These are phyloP conservation scores for Scedosporium aurantiacum DNA, from an alignment of 2,329 filamentous ascomycete species.

Conservation along the genomic window DNA sequence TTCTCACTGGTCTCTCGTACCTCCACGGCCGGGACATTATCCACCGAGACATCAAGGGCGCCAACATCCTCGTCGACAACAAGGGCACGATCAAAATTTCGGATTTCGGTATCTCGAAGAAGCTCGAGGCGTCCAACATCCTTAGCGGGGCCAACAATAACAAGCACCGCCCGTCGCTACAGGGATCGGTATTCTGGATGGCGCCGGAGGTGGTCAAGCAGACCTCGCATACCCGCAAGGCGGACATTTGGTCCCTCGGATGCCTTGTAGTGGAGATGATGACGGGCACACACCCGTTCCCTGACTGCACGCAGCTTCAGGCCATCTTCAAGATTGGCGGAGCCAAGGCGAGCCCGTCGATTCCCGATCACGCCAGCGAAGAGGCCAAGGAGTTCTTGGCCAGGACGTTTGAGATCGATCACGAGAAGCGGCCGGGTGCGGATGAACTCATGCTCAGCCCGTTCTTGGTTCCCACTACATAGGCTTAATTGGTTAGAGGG, in stretches of 20 bases:
- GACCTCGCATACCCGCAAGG: slow-evolving; percentile 94
- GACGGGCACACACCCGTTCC: slow-evolving; percentile 91
- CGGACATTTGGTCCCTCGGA: slow-evolving; percentile 95
- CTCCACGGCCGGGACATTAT: slow-evolving; percentile 93
- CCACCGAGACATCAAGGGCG: slow-evolving; percentile 96
- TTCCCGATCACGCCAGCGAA: slow-evolving; percentile 74
- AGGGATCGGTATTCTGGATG: slow-evolving; percentile 99
- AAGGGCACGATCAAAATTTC: slow-evolving; percentile 99
- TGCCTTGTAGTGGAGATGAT: slow-evolving; percentile 99
- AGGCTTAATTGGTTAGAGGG: slow-evolving; percentile 9
- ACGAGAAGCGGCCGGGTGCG: slow-evolving; percentile 81
- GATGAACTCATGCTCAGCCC: slow-evolving; percentile 78
- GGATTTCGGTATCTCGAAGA: slow-evolving; percentile 97
- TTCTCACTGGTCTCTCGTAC: slow-evolving; percentile 83
- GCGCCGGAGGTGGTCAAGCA: slow-evolving; percentile 97
- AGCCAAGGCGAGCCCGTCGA: slow-evolving; percentile 73
- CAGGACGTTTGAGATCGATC: slow-evolving; percentile 91
- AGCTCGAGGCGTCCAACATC: slow-evolving; percentile 83
- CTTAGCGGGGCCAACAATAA: slow-evolving; percentile 58
- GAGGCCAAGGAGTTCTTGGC: slow-evolving; percentile 76
- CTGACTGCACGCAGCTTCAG: slow-evolving; percentile 91
- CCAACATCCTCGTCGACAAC: slow-evolving; percentile 97
- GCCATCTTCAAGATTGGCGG: slow-evolving; percentile 98
- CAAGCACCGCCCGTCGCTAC: slow-evolving; percentile 66
- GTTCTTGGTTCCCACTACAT: slow-evolving; percentile 67